These are phyloP conservation scores for Rhodotorula sp. DNA, from an alignment of 1,284 basidiomycete species.

Conservation along the genomic window DNA sequence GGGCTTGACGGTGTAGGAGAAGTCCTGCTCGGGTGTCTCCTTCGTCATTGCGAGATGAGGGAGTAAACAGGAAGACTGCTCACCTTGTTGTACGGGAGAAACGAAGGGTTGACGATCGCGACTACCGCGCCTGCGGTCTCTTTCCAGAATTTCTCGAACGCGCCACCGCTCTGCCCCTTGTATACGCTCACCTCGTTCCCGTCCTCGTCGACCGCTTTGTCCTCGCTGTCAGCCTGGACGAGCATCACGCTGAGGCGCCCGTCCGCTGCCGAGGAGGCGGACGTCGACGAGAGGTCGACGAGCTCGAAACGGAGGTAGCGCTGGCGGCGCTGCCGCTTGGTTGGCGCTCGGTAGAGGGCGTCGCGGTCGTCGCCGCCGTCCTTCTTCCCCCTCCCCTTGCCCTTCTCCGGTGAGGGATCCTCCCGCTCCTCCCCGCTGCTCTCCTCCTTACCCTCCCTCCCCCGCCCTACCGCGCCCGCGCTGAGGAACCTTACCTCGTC, in stretches of 20 bases:
- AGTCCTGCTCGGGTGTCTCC: constrained; percentile 62
- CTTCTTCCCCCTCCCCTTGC: constrained; percentile 8
- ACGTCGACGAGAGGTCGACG: constrained; percentile 67
- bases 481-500: constrained; percentile 65
- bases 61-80: neutral
- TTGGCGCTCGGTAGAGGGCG: constrained; percentile 26
- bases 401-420: neutral
- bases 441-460: constrained; percentile 8
- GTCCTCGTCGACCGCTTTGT: constrained; percentile 34
- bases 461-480: constrained; percentile 21
- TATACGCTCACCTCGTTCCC: constrained; percentile 60
- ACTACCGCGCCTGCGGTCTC: constrained; percentile 84
- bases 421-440: constrained; percentile 4
- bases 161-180: constrained; percentile 84
- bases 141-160: constrained; percentile 83
- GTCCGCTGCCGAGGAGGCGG: constrained; percentile 66
- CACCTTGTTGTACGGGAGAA: constrained; percentile 55
- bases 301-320: constrained; percentile 80
- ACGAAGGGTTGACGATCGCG: constrained; percentile 81
- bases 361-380: neutral
- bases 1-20: constrained; percentile 75
- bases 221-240: constrained; percentile 77
- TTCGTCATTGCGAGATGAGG: neutral
- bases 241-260: constrained; percentile 78
- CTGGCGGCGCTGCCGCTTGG: constrained; percentile 45